phyloP scores from a whole-genome alignment of 768 basidiomycete species.

The Xerocomus brunneocitrinus region DNA sequence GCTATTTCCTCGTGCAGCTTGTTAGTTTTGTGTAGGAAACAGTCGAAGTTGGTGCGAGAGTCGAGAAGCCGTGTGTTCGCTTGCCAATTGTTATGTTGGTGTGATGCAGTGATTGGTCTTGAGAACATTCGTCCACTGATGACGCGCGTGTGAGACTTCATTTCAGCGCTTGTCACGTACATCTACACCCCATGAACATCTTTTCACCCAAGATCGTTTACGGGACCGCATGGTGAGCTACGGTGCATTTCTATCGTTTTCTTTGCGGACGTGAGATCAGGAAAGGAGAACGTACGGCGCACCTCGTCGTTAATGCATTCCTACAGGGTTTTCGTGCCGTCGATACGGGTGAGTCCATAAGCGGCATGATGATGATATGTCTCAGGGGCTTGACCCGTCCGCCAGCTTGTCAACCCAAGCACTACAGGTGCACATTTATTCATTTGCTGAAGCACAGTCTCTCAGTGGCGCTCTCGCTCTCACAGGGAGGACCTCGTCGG shows the following conservation, averaged over 20 bases:
- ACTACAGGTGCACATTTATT: slow-evolving; percentile 50
- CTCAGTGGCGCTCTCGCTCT: background rate
- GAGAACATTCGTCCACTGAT: background rate
- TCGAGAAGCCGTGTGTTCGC: background rate
- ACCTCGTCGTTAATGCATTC: slow-evolving; percentile 67
- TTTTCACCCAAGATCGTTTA: slow-evolving; percentile 48
- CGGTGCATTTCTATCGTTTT: background rate
- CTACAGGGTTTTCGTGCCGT: slow-evolving; percentile 75
- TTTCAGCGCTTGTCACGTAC: slow-evolving; percentile 2
- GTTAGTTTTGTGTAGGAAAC: background rate
- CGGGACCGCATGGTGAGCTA: slow-evolving; percentile 55
- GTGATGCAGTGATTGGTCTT: background rate
- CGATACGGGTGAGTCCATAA: slow-evolving; percentile 63
- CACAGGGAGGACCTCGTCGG: slow-evolving; percentile 78
- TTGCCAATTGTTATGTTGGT: background rate
- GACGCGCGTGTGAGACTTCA: background rate
- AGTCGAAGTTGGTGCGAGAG: background rate
- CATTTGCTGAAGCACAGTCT: background rate
- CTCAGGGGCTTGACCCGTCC: slow-evolving; percentile 14
- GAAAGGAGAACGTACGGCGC: slow-evolving; percentile 72
- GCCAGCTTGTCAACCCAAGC: slow-evolving; percentile 66
- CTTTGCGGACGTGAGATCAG: slow-evolving; percentile 32
- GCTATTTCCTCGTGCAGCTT: background rate
- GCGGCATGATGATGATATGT: background rate
- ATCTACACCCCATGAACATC: slow-evolving; percentile 23